These are phyloP conservation scores for Poa annua DNA, from an alignment of 176 grass and related monocot species.

Conservation along the genomic window DNA sequence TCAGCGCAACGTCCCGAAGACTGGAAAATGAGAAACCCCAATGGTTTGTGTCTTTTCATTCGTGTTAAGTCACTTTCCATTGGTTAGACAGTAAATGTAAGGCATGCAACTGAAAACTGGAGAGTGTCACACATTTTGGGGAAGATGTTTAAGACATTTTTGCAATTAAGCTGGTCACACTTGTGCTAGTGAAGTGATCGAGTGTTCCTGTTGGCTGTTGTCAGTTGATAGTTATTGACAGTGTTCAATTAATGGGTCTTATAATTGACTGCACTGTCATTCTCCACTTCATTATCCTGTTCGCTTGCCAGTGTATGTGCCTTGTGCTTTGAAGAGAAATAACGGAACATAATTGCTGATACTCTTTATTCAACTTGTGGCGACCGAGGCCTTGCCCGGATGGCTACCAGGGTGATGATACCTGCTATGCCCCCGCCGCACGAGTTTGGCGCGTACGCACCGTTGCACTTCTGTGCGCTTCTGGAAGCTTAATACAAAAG, in stretches of 20 bases:
- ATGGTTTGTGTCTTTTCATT: not conserved
- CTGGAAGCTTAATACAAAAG: no score
- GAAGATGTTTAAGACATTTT: not conserved
- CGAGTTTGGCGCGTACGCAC: no score
- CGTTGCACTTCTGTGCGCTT: no score
- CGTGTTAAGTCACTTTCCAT: not conserved
- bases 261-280: not conserved
- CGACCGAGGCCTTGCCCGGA: no score
- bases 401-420: no score
- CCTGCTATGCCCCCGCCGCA: no score
- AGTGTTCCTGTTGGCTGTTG: conserved; percentile 13
- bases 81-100: not conserved
- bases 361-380: conserved; percentile 24
- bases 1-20: not conserved
- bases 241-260: not conserved
- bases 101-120: not conserved
- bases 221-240: conserved; percentile 6
- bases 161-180: not conserved
- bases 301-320: conserved; percentile 4
- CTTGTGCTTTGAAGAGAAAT: conserved; percentile 14
- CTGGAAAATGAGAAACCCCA: not conserved
- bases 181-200: not conserved
- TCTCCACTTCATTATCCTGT: conserved; percentile 6
- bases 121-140: not conserved
- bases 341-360: conserved; percentile 21